Evolutionary conservation across 371 early-diverging fungal species (phyloP).

Genomic region (Lichtheimia corymbifera): DNA sequence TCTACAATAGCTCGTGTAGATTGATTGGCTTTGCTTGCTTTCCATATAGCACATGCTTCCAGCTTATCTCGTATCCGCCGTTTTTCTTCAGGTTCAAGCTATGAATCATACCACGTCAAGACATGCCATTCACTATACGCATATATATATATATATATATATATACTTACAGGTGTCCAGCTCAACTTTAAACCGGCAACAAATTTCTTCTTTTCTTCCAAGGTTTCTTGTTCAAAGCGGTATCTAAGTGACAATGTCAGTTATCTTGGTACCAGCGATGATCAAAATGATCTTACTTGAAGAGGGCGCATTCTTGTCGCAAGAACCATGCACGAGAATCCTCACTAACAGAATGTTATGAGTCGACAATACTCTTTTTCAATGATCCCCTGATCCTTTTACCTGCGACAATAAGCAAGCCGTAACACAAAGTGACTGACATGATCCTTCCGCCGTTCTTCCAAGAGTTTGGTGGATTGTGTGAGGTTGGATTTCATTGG

Average conservation of each 20-base stretch:
- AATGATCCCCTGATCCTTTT: background rate
- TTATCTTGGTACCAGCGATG: background rate
- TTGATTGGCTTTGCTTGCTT: slow-evolving; percentile 11
- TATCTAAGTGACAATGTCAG: slow-evolving; percentile 31
- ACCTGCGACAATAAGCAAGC: slow-evolving; percentile 89
- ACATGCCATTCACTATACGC: background rate
- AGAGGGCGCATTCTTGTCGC: slow-evolving; percentile 82
- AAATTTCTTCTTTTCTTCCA: slow-evolving; percentile 62
- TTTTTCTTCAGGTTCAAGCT: slow-evolving; percentile 22
- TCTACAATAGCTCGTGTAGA: slow-evolving; percentile 24
- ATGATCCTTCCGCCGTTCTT: slow-evolving; percentile 89
- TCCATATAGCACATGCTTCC: slow-evolving; percentile 19
- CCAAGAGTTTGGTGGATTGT: slow-evolving; percentile 42
- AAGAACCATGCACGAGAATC: slow-evolving; percentile 92
- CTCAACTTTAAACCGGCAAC: slow-evolving; percentile 52
- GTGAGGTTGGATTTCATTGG: slow-evolving; percentile 63
- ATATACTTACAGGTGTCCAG: slow-evolving; percentile 53
- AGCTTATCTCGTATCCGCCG: slow-evolving; percentile 32
- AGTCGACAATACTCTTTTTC: background rate
- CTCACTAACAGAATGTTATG: slow-evolving; percentile 47
- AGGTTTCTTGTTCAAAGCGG: slow-evolving; percentile 54
- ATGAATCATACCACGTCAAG: background rate
- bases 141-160: background rate
- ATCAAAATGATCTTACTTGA: slow-evolving; percentile 53
- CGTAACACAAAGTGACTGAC: slow-evolving; percentile 92